These are phyloP conservation scores for Hypoxylon sp. DNA, from an alignment of 2,329 filamentous ascomycete genomes.

Conservation along the genomic window DNA sequence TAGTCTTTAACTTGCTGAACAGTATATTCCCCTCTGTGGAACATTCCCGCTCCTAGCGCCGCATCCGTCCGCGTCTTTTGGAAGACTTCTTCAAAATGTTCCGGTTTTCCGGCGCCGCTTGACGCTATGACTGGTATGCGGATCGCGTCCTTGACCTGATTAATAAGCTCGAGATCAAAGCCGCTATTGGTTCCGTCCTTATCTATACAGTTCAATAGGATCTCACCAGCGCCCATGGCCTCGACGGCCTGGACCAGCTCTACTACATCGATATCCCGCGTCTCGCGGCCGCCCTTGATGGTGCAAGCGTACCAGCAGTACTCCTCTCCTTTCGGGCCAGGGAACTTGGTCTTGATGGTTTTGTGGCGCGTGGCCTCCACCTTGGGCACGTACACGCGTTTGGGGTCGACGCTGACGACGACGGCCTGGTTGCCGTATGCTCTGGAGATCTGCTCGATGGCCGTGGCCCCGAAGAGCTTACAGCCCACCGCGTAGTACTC, in stretches of 20 bases:
- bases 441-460: conserved; percentile 93
- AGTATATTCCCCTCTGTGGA: conserved; percentile 95
- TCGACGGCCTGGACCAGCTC: conserved; percentile 91
- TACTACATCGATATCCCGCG: conserved; percentile 92
- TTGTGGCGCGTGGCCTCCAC: conserved; percentile 79
- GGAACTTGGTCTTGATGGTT: conserved; percentile 78
- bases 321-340: conserved; percentile 81
- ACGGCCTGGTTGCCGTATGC: conserved; percentile 98
- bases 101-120: conserved; percentile 89
- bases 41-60: conserved; percentile 96
- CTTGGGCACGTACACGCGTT: conserved; percentile 86
- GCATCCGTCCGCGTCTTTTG: conserved; percentile 88
- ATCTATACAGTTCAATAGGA: conserved; percentile 97
- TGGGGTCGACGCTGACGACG: conserved; percentile 94
- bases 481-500: conserved; percentile 83
- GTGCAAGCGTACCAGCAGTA: conserved; percentile 99
- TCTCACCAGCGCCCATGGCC: conserved; percentile 95
- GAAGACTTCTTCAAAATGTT: conserved; percentile 93
- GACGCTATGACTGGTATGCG: conserved; percentile 96
- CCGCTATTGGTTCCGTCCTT: conserved; percentile 94
- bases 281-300: conserved; percentile 94
- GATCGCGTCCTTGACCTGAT: conserved; percentile 87
- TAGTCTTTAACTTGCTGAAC: conserved; percentile 94
- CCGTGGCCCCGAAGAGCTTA: conserved; percentile 82
- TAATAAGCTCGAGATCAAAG: conserved; percentile 93